Conservation (phyloP, 352 stramenopile species). For the Phytophthora crassamura region DNA sequence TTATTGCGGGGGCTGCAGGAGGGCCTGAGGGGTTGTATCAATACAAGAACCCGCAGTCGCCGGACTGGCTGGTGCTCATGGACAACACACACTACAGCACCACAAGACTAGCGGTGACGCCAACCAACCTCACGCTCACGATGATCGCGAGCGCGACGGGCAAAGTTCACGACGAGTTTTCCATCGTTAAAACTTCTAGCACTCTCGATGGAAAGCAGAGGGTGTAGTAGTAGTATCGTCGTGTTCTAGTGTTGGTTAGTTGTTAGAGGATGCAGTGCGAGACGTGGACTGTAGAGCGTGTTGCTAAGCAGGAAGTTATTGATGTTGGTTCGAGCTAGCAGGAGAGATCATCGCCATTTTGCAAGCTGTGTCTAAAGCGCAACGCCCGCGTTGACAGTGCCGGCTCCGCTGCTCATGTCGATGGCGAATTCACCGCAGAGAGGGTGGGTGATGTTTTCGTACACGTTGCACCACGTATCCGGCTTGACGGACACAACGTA, state of each 20-base stretch:
- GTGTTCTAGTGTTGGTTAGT: neutral
- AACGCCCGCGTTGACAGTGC: slow-evolving; percentile 17
- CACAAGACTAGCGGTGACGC: slow-evolving; percentile 34
- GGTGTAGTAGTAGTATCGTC: neutral
- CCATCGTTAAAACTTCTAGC: slow-evolving; percentile 39
- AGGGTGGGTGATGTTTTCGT: slow-evolving; percentile 49
- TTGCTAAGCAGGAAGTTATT: too few relatives aligned
- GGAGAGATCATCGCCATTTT: too few relatives aligned
- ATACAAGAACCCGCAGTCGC: slow-evolving; percentile 24
- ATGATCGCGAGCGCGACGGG: slow-evolving; percentile 36
- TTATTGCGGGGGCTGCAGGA: slow-evolving; percentile 49
- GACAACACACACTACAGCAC: slow-evolving; percentile 47
- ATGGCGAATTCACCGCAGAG: slow-evolving; percentile 54
- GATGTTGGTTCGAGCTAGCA: too few relatives aligned
- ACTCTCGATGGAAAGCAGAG: neutral
- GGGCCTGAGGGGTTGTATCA: slow-evolving; percentile 40
- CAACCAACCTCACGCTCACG: slow-evolving; percentile 40
- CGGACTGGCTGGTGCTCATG: slow-evolving; percentile 41
- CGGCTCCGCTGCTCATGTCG: slow-evolving; percentile 25
- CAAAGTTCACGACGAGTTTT: slow-evolving; percentile 45
- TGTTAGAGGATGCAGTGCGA: too few relatives aligned
- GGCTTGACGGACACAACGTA: slow-evolving; percentile 74
- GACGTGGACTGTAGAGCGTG: too few relatives aligned
- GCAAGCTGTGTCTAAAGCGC: slow-evolving; percentile 5
- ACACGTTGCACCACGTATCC: slow-evolving; percentile 72